phyloP scores from a whole-genome alignment of 495 filamentous ascomycete species.

The Penicillium paradoxum region DNA sequence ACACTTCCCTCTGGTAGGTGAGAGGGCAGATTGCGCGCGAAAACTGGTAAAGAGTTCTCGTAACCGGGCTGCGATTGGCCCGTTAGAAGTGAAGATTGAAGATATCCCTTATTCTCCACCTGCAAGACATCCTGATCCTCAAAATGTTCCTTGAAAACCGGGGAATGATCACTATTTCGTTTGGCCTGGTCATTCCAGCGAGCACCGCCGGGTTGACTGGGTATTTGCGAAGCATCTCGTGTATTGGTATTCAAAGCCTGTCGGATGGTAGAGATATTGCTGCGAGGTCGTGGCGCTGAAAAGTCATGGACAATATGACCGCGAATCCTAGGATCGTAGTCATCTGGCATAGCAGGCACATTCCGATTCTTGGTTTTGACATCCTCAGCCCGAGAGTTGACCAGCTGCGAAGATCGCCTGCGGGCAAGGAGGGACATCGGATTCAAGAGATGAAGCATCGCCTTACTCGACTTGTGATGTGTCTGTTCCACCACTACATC shows the following conservation, averaged over 20 bases:
- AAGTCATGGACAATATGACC: conserved; percentile 89
- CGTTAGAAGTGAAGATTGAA: conserved; percentile 41
- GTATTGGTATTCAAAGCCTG: conserved; percentile 8
- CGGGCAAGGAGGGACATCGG: conserved; percentile 60
- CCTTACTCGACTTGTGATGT: conserved; percentile 47
- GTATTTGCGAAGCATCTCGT: conserved; percentile 12
- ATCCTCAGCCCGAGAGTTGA: conserved; percentile 40
- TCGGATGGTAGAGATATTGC: conserved; percentile 44
- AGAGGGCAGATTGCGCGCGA: conserved; percentile 48
- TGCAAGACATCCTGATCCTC: conserved; percentile 51
- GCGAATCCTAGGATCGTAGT: conserved; percentile 80
- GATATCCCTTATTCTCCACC: conserved; percentile 47
- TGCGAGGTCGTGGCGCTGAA: conserved; percentile 68
- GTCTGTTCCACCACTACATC: conserved; percentile 27
- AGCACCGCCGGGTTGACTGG: conserved; percentile 1
- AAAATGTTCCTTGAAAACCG: conserved; percentile 65
- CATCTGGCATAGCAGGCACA: conserved; percentile 58
- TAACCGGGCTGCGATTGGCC: conserved; percentile 30
- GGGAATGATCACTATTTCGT: conserved; percentile 49
- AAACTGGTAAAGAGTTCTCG: conserved; percentile 43
- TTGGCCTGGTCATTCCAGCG: conserved; percentile 29
- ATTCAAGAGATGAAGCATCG: conserved; percentile 63
- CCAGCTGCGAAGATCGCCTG: conserved; percentile 50
- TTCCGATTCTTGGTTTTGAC: conserved; percentile 43
- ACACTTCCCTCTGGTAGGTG: conserved; percentile 27